Evolutionary conservation across 2,329 filamentous ascomycete species (phyloP).

Genomic region (Monosporascus ibericus): DNA sequence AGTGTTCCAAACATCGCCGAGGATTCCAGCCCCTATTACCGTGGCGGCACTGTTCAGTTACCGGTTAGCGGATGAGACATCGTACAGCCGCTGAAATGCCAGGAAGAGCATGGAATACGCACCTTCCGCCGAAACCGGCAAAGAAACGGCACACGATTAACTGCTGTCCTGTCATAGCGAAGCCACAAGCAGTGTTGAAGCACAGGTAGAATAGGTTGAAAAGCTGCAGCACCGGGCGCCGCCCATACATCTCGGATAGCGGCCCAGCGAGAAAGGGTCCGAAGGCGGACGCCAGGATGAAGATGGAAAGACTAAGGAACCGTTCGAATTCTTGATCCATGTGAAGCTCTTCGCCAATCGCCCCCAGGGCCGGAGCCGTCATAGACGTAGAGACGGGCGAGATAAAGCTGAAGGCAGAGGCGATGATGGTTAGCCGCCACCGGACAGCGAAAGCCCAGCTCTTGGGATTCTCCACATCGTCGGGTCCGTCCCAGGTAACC

Average conservation of each 20-base stretch:
- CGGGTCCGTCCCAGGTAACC: background rate
- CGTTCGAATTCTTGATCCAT: conserved; percentile 36
- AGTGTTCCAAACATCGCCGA: background rate
- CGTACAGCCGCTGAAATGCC: background rate
- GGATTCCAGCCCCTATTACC: background rate
- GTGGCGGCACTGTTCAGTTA: background rate
- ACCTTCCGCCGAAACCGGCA: conserved; percentile 46
- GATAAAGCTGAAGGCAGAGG: conserved; percentile 50
- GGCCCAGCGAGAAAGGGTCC: conserved; percentile 42
- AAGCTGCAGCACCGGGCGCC: conserved; percentile 42
- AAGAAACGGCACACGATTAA: conserved; percentile 51
- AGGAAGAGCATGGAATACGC: too few relatives aligned
- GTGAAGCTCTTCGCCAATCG: conserved; percentile 43
- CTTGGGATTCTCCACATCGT: background rate
- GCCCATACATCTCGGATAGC: conserved; percentile 45
- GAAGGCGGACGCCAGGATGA: conserved; percentile 43
- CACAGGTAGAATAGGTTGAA: conserved; percentile 38
- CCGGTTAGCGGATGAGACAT: background rate
- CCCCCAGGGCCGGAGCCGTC: conserved; percentile 40
- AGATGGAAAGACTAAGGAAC: conserved; percentile 35
- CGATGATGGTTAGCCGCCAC: conserved; percentile 3
- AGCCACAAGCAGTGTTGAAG: conserved; percentile 52
- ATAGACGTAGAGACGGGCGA: conserved; percentile 50
- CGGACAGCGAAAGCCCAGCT: background rate
- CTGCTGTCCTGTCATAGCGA: conserved; percentile 40